A percentile compares a stretch with the other conserved stretches of the same genome.
Conservation (phyloP, 1,139 yeast species). For the Suhomyces ambrosiae region DNA sequence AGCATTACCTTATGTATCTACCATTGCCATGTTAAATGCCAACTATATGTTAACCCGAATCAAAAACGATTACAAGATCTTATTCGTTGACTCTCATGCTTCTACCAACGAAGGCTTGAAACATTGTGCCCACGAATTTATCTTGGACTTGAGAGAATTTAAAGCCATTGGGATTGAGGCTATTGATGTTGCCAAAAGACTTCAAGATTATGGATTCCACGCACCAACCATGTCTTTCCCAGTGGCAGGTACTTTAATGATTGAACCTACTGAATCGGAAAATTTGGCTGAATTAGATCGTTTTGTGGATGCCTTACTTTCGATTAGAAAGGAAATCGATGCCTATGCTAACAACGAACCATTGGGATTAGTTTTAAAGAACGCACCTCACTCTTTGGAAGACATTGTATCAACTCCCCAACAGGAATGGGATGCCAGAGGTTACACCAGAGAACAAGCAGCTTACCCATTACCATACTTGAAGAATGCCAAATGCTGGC, state of each 20-base stretch:
- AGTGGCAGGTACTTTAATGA: constrained; percentile 94
- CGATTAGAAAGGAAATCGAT: constrained; percentile 80
- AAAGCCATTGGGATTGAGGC: constrained; percentile 86
- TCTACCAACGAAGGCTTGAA: constrained; percentile 54
- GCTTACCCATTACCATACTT: constrained; percentile 85
- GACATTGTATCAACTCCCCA: constrained; percentile 64
- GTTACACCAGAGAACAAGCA: constrained; percentile 90
- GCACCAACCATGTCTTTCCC: constrained; percentile 99
- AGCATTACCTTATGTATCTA: constrained; percentile 82
- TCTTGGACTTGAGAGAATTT: constrained; percentile 85
- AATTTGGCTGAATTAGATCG: constrained; percentile 85
- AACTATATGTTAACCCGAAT: constrained; percentile 89
- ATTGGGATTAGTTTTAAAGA: constrained; percentile 73
- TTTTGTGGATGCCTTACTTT: constrained; percentile 82
- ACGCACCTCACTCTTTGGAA: constrained; percentile 88
- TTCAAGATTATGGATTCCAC: constrained; percentile 97
- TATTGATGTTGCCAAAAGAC: constrained; percentile 92
- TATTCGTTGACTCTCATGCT: constrained; percentile 62
- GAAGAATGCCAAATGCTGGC: constrained; percentile 86
- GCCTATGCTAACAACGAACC: constrained; percentile 70
- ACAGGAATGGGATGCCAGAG: constrained; percentile 75
- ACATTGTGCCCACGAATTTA: constrained; percentile 96
- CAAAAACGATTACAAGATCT: constrained; percentile 67
- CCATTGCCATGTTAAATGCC: constrained; percentile 90
- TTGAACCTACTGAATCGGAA: constrained; percentile 97